phyloP scores from a whole-genome alignment of 768 basidiomycete genomes.

The Dioszegia crocea region DNA sequence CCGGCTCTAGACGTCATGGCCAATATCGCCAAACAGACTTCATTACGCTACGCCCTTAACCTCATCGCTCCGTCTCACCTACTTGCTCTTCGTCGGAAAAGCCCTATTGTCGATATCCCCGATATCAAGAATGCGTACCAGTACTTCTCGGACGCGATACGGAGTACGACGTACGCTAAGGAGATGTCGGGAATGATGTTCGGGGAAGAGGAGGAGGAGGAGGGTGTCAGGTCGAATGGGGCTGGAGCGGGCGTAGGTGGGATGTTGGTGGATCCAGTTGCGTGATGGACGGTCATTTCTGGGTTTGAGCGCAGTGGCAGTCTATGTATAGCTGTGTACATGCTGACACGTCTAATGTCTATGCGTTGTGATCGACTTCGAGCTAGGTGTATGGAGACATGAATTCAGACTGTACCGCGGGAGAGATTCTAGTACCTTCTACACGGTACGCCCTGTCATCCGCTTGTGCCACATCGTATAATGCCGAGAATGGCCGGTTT shows the following conservation, averaged over 20 bases:
- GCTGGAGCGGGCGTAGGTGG: neutral
- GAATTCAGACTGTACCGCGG: no score
- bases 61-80: conserved; percentile 89
- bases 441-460: no score
- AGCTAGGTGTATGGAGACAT: no score
- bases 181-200: conserved; percentile 51
- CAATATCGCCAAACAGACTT: conserved; percentile 81
- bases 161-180: conserved; percentile 47
- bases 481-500: neutral
- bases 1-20: conserved; percentile 76
- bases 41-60: conserved; percentile 88
- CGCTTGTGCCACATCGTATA: no score
- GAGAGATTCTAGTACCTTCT: no score
- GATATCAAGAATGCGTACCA: conserved; percentile 78
- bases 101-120: conserved; percentile 71
- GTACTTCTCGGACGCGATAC: conserved; percentile 49
- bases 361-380: no score
- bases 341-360: no score
- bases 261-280: conserved; percentile 11
- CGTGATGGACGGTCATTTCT: neutral
- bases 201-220: conserved; percentile 43
- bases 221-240: conserved; percentile 7
- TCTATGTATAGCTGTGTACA: no score
- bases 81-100: conserved; percentile 74
- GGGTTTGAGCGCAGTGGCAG: no score